phyloP scores from a whole-genome alignment of 2,329 filamentous ascomycete species.

The Sporothrix schenckii region DNA sequence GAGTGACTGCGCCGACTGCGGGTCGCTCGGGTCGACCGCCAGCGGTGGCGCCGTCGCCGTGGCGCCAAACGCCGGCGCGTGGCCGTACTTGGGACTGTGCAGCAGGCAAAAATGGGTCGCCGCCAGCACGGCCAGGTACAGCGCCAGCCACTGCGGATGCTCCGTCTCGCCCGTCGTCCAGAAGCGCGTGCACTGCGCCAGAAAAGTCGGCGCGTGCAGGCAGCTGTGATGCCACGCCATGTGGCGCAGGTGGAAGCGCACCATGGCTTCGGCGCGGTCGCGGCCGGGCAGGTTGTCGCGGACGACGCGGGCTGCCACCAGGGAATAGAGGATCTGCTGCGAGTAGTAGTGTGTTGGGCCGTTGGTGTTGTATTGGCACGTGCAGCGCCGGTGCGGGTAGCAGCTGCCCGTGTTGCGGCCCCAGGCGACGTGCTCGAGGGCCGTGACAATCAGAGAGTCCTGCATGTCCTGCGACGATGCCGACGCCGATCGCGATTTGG shows the following conservation, averaged over 20 bases:
- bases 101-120: slow-evolving; percentile 37
- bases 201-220: slow-evolving; percentile 58
- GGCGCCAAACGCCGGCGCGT: slow-evolving; percentile 1
- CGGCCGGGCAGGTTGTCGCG: slow-evolving; percentile 31
- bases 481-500: background rate
- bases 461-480: slow-evolving; percentile 23
- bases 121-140: slow-evolving; percentile 39
- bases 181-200: slow-evolving; percentile 53
- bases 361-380: slow-evolving; percentile 35
- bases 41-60: slow-evolving; percentile 25
- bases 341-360: slow-evolving; percentile 28
- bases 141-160: slow-evolving; percentile 39
- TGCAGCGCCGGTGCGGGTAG: slow-evolving; percentile 37
- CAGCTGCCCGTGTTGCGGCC: slow-evolving; percentile 44
- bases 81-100: slow-evolving; percentile 35
- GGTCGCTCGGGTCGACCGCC: slow-evolving; percentile 20
- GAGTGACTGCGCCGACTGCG: slow-evolving; percentile 34
- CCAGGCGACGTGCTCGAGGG: slow-evolving; percentile 46
- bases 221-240: slow-evolving; percentile 40
- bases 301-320: slow-evolving; percentile 26
- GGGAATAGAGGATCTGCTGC: slow-evolving; percentile 27
- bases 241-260: slow-evolving; percentile 39
- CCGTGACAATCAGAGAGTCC: slow-evolving; percentile 41
- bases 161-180: slow-evolving; percentile 44
- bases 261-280: slow-evolving; percentile 35